A percentile compares a stretch with the other conserved stretches of the same genome.
phyloP scores from a whole-genome alignment of 2,329 filamentous ascomycete genomes.

The Aschersonia sp. region DNA sequence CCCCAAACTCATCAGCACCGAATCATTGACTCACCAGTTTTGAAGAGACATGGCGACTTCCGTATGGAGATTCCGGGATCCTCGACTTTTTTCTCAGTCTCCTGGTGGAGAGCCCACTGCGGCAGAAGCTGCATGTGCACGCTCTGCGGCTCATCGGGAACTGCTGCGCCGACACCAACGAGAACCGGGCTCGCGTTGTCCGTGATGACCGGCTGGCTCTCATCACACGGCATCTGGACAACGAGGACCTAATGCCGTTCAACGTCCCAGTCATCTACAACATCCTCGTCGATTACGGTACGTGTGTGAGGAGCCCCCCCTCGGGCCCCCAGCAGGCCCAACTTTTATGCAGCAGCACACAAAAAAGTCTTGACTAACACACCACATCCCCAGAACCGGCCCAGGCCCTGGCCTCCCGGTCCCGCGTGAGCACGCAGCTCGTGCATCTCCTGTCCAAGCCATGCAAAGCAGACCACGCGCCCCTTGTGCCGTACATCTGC shows the following conservation, averaged over 20 bases:
- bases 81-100: slow-evolving; percentile 39
- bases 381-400: slow-evolving; percentile 32
- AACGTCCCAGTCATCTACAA: slow-evolving; percentile 48
- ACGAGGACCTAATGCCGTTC: slow-evolving; percentile 34
- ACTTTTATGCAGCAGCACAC: too few species aligned
- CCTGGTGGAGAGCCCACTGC: slow-evolving; percentile 22
- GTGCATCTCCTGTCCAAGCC: slow-evolving; percentile 33
- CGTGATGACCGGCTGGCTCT: slow-evolving; percentile 28
- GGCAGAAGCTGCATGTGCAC: slow-evolving; percentile 33
- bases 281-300: slow-evolving; percentile 48
- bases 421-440: slow-evolving; percentile 32
- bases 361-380: neutral
- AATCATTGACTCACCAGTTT: too few species aligned
- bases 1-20: too few species aligned
- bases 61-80: slow-evolving; percentile 42
- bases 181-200: slow-evolving; percentile 42
- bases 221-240: slow-evolving; percentile 31
- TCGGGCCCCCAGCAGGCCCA: too few species aligned
- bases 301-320: neutral
- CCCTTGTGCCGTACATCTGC: slow-evolving; percentile 36
- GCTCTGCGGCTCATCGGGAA: slow-evolving; percentile 45
- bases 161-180: slow-evolving; percentile 47
- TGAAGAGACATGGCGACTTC: slow-evolving; percentile 38
- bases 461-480: slow-evolving; percentile 22
- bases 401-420: slow-evolving; percentile 38